Evolutionary conservation across 306 rosid species (phyloP), one percentile per base, ranked within the genome.

Genomic region (Pyrus betulifolia): DNA sequence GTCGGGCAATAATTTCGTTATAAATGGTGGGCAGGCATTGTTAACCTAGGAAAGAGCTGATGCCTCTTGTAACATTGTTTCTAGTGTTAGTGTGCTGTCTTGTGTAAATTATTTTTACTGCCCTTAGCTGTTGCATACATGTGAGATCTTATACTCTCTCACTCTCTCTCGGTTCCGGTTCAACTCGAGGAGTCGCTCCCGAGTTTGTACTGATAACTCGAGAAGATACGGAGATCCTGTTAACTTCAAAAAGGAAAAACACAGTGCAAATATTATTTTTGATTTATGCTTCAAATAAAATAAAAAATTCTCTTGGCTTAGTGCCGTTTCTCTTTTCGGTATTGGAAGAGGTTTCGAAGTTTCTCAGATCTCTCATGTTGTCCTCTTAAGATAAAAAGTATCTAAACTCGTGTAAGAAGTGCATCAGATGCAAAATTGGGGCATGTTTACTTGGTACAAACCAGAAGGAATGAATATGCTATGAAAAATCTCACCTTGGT

Each of bases 41-140:
- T 82, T 80, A 74, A 85, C 81, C 31, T 88, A 86, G 88, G 86
- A 81, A 74, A 76, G 71, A 67, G 81, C 59, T 75, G 74, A 78
- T 84, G 83, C 77, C 55, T 2, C 17, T 5, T 15, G 55, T 17
- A 49, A 49, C 21, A 17, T 84, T 81, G 82, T 84, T 85, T 83
- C 76, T 74, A 86, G 87, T 76, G 82, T 84, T 71, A 77, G 72
- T 74, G 88, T 67, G 82, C 54, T 77, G 69, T 45, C 21, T 35
- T 35, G 9, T 33, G 70, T 35, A 66, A 31, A 33, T 66, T 35
- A 35, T 35, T 66, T 22, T 33, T 35, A 11, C 18, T 17, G 42
- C 55, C 55, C 19, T 4, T 49, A 49, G 54, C 54, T 4, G 21
- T 49, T 17, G 55, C 21, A 49, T 49, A 49, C 55, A 17, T 15